These are phyloP conservation scores for Phytopythium litorale DNA, from an alignment of 352 stramenopile species.

Conservation along the genomic window DNA sequence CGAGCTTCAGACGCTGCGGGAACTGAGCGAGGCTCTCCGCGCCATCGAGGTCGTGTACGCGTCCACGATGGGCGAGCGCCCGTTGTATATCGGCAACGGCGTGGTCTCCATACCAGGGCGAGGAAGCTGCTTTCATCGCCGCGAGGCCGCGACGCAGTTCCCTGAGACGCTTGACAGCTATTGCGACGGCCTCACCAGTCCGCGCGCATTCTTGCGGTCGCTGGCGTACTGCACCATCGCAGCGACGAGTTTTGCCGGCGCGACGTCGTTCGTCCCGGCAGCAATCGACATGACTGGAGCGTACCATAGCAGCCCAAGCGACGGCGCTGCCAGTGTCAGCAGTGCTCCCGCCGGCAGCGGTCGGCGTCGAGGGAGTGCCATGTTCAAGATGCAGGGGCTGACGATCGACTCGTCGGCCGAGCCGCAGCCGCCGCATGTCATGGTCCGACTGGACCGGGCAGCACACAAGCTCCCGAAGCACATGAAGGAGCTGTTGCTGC, in stretches of 20 bases:
- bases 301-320: neutral
- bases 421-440: neutral
- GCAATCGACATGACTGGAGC: neutral
- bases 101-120: neutral
- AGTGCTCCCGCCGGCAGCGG: conserved; percentile 20
- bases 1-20: conserved; percentile 31
- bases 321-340: neutral
- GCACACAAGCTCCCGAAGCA: conserved; percentile 31
- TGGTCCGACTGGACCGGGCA: conserved; percentile 27
- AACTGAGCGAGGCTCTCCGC: conserved; percentile 31
- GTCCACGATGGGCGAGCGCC: neutral
- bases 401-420: neutral
- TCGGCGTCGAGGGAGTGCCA: conserved; percentile 13
- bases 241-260: conserved; percentile 13
- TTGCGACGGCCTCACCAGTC: neutral
- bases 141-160: conserved; percentile 27
- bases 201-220: conserved; percentile 23
- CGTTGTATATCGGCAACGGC: neutral
- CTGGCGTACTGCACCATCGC: conserved; percentile 41
- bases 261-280: conserved; percentile 15
- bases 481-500: conserved; percentile 25
- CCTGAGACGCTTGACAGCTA: conserved; percentile 2
- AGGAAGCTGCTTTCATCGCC: neutral
- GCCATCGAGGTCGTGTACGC: conserved; percentile 38
- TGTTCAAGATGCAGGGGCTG: conserved; percentile 6